Evolutionary conservation across 306 rosid genomes (phyloP).

Genomic region (Castanea mollissima): DNA sequence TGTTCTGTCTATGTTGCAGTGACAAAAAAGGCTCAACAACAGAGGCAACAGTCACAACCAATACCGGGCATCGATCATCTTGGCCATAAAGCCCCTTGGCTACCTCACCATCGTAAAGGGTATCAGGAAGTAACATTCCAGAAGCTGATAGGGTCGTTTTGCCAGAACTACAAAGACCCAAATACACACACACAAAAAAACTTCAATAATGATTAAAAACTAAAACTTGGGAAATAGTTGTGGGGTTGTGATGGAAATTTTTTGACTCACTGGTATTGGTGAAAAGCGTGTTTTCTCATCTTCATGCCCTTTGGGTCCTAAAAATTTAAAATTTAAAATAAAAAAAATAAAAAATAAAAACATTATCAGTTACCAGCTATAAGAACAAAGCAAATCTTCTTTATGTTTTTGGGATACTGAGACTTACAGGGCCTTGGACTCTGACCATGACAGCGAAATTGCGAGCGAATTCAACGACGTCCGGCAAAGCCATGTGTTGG

Average conservation of each 20-base stretch:
- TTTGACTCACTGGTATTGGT: slow-evolving; percentile 66
- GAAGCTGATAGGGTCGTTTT: slow-evolving; percentile 92
- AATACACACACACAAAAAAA: slow-evolving; percentile 13
- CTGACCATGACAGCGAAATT: slow-evolving; percentile 81
- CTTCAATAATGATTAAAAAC: background rate
- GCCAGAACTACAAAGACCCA: slow-evolving; percentile 66
- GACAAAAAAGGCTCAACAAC: slow-evolving; percentile 86
- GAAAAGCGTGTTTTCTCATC: slow-evolving; percentile 92
- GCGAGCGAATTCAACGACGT: slow-evolving; percentile 60
- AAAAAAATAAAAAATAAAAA: background rate
- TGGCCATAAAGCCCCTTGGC: slow-evolving; percentile 45
- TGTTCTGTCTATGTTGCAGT: slow-evolving; percentile 48
- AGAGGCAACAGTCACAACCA: slow-evolving; percentile 81
- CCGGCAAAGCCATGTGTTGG: slow-evolving; percentile 53
- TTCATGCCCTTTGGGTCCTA: slow-evolving; percentile 97
- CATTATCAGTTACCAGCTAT: background rate
- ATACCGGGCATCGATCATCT: slow-evolving; percentile 38
- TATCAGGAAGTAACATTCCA: slow-evolving; percentile 70
- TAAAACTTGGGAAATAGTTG: background rate
- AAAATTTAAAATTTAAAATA: slow-evolving; percentile 8
- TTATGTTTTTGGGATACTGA: background rate
- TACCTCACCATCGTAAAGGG: slow-evolving; percentile 53
- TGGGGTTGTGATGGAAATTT: background rate
- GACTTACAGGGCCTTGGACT: slow-evolving; percentile 87
- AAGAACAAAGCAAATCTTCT: background rate